phyloP scores from a whole-genome alignment of 768 basidiomycete genomes.

The Lanmaoa rubissima region DNA sequence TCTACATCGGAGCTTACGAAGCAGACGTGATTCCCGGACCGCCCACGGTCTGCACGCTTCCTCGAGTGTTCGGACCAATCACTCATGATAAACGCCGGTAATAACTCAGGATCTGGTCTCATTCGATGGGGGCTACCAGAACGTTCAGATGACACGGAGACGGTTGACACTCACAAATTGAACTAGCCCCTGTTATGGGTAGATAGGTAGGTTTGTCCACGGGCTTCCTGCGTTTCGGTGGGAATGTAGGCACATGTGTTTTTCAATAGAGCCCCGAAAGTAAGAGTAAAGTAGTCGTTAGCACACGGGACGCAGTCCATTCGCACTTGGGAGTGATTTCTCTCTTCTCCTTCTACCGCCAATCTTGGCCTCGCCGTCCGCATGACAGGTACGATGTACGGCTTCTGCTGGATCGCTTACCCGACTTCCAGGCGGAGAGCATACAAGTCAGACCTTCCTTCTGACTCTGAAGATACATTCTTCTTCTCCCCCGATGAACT shows the following conservation, averaged over 20 bases:
- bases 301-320: slow-evolving; percentile 3
- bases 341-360: slow-evolving; percentile 10
- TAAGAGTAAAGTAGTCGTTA: slow-evolving; percentile 8
- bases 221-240: slow-evolving; percentile 7
- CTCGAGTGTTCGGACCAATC: slow-evolving; percentile 30
- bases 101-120: slow-evolving; percentile 32
- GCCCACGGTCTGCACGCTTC: slow-evolving; percentile 36
- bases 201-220: slow-evolving; percentile 59
- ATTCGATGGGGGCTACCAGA: slow-evolving; percentile 32
- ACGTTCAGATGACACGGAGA: slow-evolving; percentile 6
- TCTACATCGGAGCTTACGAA: slow-evolving; percentile 72
- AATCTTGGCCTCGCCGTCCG: slow-evolving; percentile 18
- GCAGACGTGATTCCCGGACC: slow-evolving; percentile 62
- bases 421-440: slow-evolving; percentile 7
- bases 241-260: slow-evolving; percentile 5
- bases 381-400: slow-evolving; percentile 73
- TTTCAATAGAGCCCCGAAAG: slow-evolving; percentile 4
- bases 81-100: slow-evolving; percentile 1
- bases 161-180: background rate
- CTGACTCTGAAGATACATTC: slow-evolving; percentile 83
- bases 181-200: slow-evolving; percentile 52
- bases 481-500: slow-evolving; percentile 68
- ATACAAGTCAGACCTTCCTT: slow-evolving; percentile 63
- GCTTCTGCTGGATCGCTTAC: slow-evolving; percentile 61
- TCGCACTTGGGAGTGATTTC: slow-evolving; percentile 6